These are phyloP conservation scores for Musa balbisiana DNA, from an alignment of 202 grass and related monocot species.

Conservation along the genomic window DNA sequence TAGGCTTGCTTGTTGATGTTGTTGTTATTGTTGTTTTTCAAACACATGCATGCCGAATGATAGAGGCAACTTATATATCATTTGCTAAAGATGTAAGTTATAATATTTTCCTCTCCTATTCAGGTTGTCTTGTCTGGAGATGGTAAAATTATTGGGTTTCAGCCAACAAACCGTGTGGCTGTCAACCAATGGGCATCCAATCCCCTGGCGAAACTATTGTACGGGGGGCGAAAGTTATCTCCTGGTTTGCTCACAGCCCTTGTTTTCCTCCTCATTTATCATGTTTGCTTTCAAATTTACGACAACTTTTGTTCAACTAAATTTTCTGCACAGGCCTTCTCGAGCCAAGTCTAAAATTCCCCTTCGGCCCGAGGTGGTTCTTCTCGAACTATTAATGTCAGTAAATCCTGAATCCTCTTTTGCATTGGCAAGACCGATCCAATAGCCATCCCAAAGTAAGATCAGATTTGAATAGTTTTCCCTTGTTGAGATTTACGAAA, in stretches of 20 bases:
- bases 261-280: neutral
- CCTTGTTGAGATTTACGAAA: neutral
- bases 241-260: constrained; percentile 37
- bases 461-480: no score
- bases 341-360: constrained; percentile 71
- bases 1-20: no score
- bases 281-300: constrained; percentile 8
- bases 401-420: constrained; percentile 59
- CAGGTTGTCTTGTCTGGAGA: constrained; percentile 74
- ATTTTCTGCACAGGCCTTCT: constrained; percentile 40
- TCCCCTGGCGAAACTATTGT: constrained; percentile 52
- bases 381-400: constrained; percentile 58
- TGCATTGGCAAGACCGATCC: constrained; percentile 56
- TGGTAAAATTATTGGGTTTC: constrained; percentile 81
- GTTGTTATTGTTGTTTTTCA: no score
- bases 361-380: constrained; percentile 36
- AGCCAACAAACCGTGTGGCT: constrained; percentile 67
- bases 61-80: no score
- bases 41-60: no score
- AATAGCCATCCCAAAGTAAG: constrained; percentile 1
- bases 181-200: constrained; percentile 71
- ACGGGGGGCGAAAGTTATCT: constrained; percentile 42
- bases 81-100: neutral
- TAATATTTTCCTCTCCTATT: neutral
- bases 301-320: constrained; percentile 14